Conservation (phyloP, 208 protist species). For the Trypanosoma caninum region DNA sequence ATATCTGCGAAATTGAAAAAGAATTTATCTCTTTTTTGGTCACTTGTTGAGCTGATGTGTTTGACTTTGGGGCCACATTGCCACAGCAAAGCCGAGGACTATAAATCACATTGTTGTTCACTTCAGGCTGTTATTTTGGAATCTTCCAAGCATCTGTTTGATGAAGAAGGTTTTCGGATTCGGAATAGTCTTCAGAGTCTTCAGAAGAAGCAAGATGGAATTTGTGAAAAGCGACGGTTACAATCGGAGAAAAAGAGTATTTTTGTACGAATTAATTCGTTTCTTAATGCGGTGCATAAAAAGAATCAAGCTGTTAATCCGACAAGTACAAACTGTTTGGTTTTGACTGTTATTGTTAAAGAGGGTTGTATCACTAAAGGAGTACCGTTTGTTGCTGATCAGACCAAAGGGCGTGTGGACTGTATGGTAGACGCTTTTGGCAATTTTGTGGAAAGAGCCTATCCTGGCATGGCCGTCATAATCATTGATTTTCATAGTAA, state of each 20-base stretch:
- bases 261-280: conserved; percentile 32
- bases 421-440: conserved; percentile 78
- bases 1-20: conserved; percentile 55
- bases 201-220: conserved; percentile 43
- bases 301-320: conserved; percentile 55
- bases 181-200: conserved; percentile 43
- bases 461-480: conserved; percentile 83
- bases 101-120: conserved; percentile 49
- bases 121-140: conserved; percentile 84
- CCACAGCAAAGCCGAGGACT: conserved; percentile 39
- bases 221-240: conserved; percentile 13
- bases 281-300: conserved; percentile 25
- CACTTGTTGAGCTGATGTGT: conserved; percentile 46
- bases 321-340: conserved; percentile 70
- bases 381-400: conserved; percentile 86
- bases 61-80: conserved; percentile 41
- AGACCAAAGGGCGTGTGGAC: conserved; percentile 73
- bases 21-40: conserved; percentile 66
- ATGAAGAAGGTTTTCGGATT: conserved; percentile 82
- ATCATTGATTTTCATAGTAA: conserved; percentile 74
- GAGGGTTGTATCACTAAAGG: conserved; percentile 76
- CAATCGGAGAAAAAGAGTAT: conserved; percentile 42
- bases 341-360: conserved; percentile 67
- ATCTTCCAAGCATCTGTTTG: conserved; percentile 88
- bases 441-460: conserved; percentile 50